A percentile compares a stretch with the other conserved stretches of the same genome.
Evolutionary conservation across 2,329 filamentous ascomycete species (phyloP).

Genomic region (Microsporum canis): DNA sequence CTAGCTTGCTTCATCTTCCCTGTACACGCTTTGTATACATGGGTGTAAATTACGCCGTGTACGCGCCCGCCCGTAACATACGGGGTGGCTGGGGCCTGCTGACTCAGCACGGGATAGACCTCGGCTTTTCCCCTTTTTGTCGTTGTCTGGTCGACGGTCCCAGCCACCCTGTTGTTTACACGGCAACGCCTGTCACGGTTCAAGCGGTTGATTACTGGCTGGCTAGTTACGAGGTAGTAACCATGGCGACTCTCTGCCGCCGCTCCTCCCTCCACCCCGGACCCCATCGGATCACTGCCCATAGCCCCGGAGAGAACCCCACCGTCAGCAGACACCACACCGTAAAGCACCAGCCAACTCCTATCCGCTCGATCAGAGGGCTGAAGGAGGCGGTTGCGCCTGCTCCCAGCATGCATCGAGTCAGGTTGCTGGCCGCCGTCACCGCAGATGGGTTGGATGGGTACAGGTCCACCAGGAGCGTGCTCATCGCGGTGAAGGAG

Average conservation of each 20-base stretch:
- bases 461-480: conserved; percentile 45
- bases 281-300: not conserved
- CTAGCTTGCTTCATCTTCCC: not conserved
- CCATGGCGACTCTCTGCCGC: not conserved
- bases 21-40: not conserved
- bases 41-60: not conserved
- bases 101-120: not conserved
- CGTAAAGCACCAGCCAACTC: conserved; percentile 34
- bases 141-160: not conserved
- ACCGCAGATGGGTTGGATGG: conserved; percentile 41
- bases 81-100: not conserved
- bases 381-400: conserved; percentile 37
- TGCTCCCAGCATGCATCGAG: conserved; percentile 43
- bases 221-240: not conserved
- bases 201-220: not conserved
- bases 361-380: conserved; percentile 30
- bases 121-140: not conserved
- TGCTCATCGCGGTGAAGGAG: conserved; percentile 39
- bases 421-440: conserved; percentile 44
- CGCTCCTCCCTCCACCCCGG: not conserved
- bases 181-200: not conserved
- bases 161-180: not conserved
- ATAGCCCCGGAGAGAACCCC: conserved; percentile 6
- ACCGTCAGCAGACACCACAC: conserved; percentile 16
- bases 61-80: not conserved